Evolutionary conservation across 1,139 yeast genomes (phyloP).

Genomic region (Geotrichum citri-aurantii): DNA sequence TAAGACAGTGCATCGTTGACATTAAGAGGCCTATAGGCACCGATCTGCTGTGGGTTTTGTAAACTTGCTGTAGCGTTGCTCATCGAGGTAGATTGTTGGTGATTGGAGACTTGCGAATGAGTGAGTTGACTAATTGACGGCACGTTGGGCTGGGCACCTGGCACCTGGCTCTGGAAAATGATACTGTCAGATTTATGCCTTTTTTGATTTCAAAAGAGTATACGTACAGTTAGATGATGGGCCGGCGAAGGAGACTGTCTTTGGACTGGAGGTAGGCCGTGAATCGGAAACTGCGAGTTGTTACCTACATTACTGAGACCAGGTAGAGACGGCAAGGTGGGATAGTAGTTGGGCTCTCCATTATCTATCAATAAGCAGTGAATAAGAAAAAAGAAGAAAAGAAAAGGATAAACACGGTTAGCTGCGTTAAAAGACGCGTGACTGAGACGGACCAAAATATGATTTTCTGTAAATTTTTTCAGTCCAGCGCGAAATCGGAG

Average conservation of each 20-base stretch:
- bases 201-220: neutral
- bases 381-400: neutral
- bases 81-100: conserved; percentile 16
- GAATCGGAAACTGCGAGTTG: conserved; percentile 12
- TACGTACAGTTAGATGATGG: conserved; percentile 1
- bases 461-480: too few species aligned
- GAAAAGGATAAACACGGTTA: neutral
- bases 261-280: conserved; percentile 24
- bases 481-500: neutral
- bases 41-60: conserved; percentile 27
- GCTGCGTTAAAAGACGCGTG: neutral
- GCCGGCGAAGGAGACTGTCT: conserved; percentile 23
- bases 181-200: neutral
- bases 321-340: conserved; percentile 55
- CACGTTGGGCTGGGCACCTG: conserved; percentile 14
- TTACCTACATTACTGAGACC: conserved; percentile 10
- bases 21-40: conserved; percentile 72
- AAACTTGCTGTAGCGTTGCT: conserved; percentile 15
- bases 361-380: conserved; percentile 4
- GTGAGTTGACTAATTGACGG: conserved; percentile 11
- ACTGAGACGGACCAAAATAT: neutral
- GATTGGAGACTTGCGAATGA: conserved; percentile 12
- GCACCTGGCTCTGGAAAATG: conserved; percentile 5
- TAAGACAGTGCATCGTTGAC: conserved; percentile 95
- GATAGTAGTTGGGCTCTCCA: conserved; percentile 35